Evolutionary conservation across 441 rosid genomes (phyloP).

Genomic region (Daphne laureola): DNA sequence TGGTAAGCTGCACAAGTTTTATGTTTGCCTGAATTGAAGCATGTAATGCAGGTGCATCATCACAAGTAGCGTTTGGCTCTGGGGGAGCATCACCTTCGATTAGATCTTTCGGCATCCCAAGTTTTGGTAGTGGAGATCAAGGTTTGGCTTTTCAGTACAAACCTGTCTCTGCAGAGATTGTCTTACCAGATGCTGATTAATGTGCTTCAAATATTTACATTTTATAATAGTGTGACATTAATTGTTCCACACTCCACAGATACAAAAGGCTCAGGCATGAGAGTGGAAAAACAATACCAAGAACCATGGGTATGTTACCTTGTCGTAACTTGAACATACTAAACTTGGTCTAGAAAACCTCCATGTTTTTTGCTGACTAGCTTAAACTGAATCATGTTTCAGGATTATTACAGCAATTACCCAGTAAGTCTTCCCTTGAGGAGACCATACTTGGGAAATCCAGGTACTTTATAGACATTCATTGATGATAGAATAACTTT

Average conservation of each 20-base stretch:
- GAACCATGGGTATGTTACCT: constrained; percentile 74
- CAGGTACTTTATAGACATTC: constrained; percentile 35
- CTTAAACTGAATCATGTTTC: constrained; percentile 11
- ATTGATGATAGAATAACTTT: too few species aligned
- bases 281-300: constrained; percentile 42
- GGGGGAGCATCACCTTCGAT: constrained; percentile 41
- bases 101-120: constrained; percentile 31
- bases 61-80: constrained; percentile 58
- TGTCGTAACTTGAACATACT: constrained; percentile 10
- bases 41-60: constrained; percentile 33
- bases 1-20: background rate
- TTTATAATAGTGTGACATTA: background rate
- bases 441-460: constrained; percentile 68
- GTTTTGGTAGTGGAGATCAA: constrained; percentile 18
- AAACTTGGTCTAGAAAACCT: constrained; percentile 10
- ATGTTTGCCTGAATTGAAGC: background rate
- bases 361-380: background rate
- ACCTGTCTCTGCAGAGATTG: constrained; percentile 8
- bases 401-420: constrained; percentile 71
- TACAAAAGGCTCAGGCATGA: constrained; percentile 25
- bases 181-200: background rate
- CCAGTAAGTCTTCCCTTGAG: constrained; percentile 73
- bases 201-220: constrained; percentile 9
- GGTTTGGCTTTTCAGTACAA: constrained; percentile 18
- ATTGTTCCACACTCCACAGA: constrained; percentile 24